A percentile compares a stretch with the other conserved stretches of the same genome.
These are phyloP conservation scores for Cunninghamia lanceolata DNA, from an alignment of 75 land plant species.

Conservation along the genomic window DNA sequence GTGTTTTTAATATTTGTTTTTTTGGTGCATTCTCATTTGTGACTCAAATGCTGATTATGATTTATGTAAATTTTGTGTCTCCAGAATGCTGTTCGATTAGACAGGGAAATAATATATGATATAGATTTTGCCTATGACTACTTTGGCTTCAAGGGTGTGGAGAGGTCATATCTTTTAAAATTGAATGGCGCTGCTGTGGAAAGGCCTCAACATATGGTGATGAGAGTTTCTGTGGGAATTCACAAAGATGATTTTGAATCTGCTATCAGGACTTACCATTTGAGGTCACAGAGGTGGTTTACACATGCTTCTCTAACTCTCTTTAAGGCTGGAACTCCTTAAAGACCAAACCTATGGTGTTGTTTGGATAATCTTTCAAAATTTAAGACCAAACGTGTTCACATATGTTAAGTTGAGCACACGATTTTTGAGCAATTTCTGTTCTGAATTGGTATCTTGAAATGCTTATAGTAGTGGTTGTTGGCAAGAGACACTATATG, in stretches of 20 bases:
- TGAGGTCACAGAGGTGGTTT: slow-evolving; percentile 53
- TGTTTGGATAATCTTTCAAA: background rate
- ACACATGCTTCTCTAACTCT: slow-evolving; percentile 52
- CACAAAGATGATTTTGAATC: slow-evolving; percentile 40
- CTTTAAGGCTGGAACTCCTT: no score
- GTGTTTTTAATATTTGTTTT: no score
- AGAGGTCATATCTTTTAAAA: slow-evolving; percentile 40
- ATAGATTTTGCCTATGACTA: slow-evolving; percentile 48
- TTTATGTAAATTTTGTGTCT: background rate
- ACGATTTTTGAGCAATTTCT: background rate
- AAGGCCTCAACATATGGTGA: slow-evolving; percentile 52
- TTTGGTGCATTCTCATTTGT: no score
- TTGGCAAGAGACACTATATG: no score
- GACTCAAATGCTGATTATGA: background rate
- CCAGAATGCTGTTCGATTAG: slow-evolving; percentile 42
- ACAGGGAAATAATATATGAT: slow-evolving; percentile 48
- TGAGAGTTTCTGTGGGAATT: slow-evolving; percentile 49
- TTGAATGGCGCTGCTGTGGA: slow-evolving; percentile 40
- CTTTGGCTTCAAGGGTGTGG: slow-evolving; percentile 45
- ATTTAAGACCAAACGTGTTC: no score
- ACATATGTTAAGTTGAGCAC: background rate
- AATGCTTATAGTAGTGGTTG: background rate
- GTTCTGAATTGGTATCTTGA: background rate
- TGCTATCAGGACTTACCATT: slow-evolving; percentile 38
- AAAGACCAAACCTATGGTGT: background rate